phyloP scores from a whole-genome alignment of 2,329 filamentous ascomycete species.

The Xylariaceae sp. region DNA sequence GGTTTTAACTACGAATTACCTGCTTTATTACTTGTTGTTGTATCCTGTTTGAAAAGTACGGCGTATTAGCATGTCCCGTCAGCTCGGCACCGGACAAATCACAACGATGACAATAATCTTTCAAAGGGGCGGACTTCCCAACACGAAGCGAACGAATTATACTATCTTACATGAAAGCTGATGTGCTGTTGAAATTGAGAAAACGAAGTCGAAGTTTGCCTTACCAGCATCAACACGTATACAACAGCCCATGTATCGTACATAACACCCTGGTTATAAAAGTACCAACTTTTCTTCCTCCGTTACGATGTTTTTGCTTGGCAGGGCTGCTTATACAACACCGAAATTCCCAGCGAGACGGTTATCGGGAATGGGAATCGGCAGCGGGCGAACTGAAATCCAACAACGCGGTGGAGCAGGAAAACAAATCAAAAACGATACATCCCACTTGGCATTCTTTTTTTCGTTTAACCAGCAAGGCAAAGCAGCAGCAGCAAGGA shows the following conservation, averaged over 20 bases:
- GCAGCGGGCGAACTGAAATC: background rate
- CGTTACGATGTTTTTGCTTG: background rate
- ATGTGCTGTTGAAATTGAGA: no score
- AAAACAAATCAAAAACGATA: background rate
- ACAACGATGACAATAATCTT: background rate
- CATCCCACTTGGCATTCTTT: background rate
- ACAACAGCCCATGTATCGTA: background rate
- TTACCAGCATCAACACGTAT: background rate
- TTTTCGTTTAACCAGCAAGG: background rate
- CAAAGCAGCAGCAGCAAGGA: background rate
- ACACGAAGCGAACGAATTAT: background rate
- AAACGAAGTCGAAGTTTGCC: no score
- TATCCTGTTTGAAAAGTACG: background rate
- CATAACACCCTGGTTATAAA: background rate
- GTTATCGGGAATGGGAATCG: background rate
- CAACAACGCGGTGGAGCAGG: background rate
- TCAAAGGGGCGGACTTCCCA: background rate
- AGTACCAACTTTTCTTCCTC: background rate
- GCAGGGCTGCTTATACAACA: background rate
- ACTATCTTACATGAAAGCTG: background rate
- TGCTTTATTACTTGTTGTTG: no score
- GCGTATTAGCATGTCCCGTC: no score
- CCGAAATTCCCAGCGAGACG: background rate
- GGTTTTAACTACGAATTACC: background rate
- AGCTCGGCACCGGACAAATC: background rate